These are phyloP conservation scores for Cladophialophora exuberans DNA, from an alignment of 2,329 filamentous ascomycete genomes.

Conservation along the genomic window DNA sequence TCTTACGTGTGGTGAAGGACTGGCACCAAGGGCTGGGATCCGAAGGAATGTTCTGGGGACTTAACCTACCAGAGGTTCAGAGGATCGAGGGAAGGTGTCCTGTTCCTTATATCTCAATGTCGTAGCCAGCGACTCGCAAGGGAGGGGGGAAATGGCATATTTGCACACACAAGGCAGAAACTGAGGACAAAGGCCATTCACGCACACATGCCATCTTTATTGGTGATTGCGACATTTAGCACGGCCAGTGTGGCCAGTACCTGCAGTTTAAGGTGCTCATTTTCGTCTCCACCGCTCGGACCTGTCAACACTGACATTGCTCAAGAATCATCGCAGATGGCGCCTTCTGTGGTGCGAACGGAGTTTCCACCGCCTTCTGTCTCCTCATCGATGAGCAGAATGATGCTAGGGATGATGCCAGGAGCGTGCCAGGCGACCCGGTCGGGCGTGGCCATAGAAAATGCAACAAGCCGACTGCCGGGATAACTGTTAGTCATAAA, in stretches of 20 bases:
- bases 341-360: constrained; percentile 10
- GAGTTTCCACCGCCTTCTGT: constrained; percentile 8
- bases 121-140: not conserved
- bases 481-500: constrained; percentile 23
- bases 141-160: not conserved
- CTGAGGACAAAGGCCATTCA: constrained; percentile 13
- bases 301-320: constrained; percentile 4
- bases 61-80: not conserved
- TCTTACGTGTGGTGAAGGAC: constrained; percentile 21
- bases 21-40: not conserved
- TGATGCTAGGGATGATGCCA: not conserved
- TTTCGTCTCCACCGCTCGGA: not conserved
- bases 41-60: constrained; percentile 18
- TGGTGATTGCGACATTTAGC: constrained; percentile 25
- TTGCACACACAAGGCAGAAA: constrained; percentile 5
- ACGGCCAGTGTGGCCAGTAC: not conserved
- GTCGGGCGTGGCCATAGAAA: constrained; percentile 7
- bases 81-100: constrained; percentile 8
- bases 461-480: constrained; percentile 9
- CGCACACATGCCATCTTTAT: constrained; percentile 26
- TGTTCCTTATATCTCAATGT: constrained; percentile 22
- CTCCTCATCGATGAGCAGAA: constrained; percentile 3
- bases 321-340: constrained; percentile 17
- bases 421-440: not conserved
- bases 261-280: constrained; percentile 27